These are phyloP conservation scores for Ophiostoma sp. DNA, from an alignment of 2,329 filamentous ascomycete genomes.

Conservation along the genomic window DNA sequence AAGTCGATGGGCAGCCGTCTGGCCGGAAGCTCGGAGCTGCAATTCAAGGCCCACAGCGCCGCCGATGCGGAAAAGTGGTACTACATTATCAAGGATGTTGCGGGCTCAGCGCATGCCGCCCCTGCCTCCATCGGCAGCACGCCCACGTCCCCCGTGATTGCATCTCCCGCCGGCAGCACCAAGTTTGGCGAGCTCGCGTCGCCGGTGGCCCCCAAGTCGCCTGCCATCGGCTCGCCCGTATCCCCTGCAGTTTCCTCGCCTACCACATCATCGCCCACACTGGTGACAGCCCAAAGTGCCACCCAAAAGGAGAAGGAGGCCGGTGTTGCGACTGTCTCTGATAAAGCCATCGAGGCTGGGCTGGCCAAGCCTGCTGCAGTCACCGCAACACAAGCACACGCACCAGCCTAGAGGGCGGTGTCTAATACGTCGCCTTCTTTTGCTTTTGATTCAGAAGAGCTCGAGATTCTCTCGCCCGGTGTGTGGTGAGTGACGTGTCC, in stretches of 20 bases:
- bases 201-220: constrained; percentile 7
- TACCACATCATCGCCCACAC: not conserved
- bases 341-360: constrained; percentile 24
- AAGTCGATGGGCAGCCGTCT: constrained; percentile 77
- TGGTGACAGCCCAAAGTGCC: not conserved
- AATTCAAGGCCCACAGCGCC: constrained; percentile 81
- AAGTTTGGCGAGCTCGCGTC: constrained; percentile 8
- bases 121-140: constrained; percentile 26
- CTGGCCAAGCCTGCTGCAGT: constrained; percentile 7
- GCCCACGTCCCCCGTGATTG: constrained; percentile 34
- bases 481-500: constrained; percentile 12
- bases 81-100: constrained; percentile 60
- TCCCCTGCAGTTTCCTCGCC: not conserved
- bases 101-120: constrained; percentile 45
- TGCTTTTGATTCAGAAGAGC: not conserved
- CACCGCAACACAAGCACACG: not conserved
- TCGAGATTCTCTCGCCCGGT: constrained; percentile 5
- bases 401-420: not conserved
- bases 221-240: not conserved
- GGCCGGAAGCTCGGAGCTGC: constrained; percentile 70
- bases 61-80: constrained; percentile 82
- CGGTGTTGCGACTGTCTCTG: constrained; percentile 37
- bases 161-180: constrained; percentile 27
- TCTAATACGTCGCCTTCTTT: constrained; percentile 9
- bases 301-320: constrained; percentile 43